Evolutionary conservation across 2,329 filamentous ascomycete genomes (phyloP), one percentile per base, ranked within the genome.

Genomic region (Lasiodiplodia theobromae): DNA sequence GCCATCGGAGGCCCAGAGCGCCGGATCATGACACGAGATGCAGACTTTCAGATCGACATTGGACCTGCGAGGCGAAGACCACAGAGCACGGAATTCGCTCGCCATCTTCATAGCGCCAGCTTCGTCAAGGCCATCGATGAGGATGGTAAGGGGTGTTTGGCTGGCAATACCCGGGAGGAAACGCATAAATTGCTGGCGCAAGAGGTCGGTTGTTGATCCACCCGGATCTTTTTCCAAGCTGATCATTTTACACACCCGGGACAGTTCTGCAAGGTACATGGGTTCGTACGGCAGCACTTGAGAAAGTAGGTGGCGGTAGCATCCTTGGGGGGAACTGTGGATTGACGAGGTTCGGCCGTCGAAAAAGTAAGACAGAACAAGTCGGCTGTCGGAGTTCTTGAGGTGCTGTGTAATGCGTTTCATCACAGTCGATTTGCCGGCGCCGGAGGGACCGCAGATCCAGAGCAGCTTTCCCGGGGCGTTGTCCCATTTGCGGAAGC

Each of bases 291-390:
- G 53, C 6, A 56, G 53, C 12, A 56, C 4, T 31, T 56, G 53
- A 14, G 53, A 12, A 10, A 56, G 53, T 4, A 56, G 31, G 11
- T 56, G 53, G 53, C 53, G 53, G 28, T 56, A 37, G 53, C 16
- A 37, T 2, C 16, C 53, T 4, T 31, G 14, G 6, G 4, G 53
- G 10, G 31, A 21, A 16, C 21, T 56, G 53, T 56, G 31, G 4
- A 56, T n/a, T 28, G 4, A 31, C 7, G 18, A 8, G 6, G 31
- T 2, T 16, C 18, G 53, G 53, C 53, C 28, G 53, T 21, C n/a
- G 31, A 37, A 56, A 21, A 56, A 56, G 31, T 56, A 37, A 7
- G 53, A 56, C 18, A 56, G 53, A n/a, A 37, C 31, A 28, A 56
- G 53, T 3, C 28, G 53, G 53, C 8, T 31, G 14, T 54, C 14